These are phyloP conservation scores for thale cress (Arabidopsis thaliana) DNA, from an alignment of 345 rosid genomes.

Conservation along the genomic window DNA sequence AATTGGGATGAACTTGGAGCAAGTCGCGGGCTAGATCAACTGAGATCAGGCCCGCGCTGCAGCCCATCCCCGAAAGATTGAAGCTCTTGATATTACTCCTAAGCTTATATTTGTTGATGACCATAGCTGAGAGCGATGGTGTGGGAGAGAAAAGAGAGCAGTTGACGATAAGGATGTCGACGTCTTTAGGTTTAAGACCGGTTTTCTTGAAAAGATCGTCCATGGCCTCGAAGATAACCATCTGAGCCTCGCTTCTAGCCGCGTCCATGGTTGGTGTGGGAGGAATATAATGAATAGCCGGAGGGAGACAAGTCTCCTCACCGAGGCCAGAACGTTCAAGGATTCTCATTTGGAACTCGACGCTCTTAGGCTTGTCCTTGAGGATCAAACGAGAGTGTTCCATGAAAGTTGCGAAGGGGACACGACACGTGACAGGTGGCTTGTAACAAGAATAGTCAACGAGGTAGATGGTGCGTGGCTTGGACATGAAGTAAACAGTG, in stretches of 20 bases:
- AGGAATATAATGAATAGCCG: conserved; percentile 82
- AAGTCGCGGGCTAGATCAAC: conserved; percentile 74
- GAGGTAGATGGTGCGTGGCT: conserved; percentile 61
- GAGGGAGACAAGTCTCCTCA: conserved; percentile 80
- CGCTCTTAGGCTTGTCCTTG: conserved; percentile 55
- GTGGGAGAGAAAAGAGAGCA: conserved; percentile 81
- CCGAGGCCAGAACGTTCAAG: conserved; percentile 82
- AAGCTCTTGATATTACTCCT: conserved; percentile 81
- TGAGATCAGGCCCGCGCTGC: conserved; percentile 78
- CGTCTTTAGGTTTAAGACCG: conserved; percentile 64
- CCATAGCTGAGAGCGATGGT: conserved; percentile 79
- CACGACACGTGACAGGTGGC: conserved; percentile 66
- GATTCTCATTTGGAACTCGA: conserved; percentile 74
- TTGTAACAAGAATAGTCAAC: conserved; percentile 76
- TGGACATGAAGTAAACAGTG: conserved; percentile 72
- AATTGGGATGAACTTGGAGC: conserved; percentile 72
- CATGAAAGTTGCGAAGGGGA: conserved; percentile 70
- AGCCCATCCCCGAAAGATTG: conserved; percentile 86
- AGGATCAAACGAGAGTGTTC: conserved; percentile 65
- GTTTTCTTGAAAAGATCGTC: conserved; percentile 68
- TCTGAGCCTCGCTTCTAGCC: conserved; percentile 66
- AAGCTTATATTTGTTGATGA: conserved; percentile 75
- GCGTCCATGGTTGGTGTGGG: conserved; percentile 69
- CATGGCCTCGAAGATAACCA: conserved; percentile 76
- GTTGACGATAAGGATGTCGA: conserved; percentile 73